A percentile compares a stretch with the other conserved stretches of the same genome.
These are phyloP conservation scores for Strigomonas culicis DNA, from an alignment of 208 protist genomes.

Conservation along the genomic window DNA sequence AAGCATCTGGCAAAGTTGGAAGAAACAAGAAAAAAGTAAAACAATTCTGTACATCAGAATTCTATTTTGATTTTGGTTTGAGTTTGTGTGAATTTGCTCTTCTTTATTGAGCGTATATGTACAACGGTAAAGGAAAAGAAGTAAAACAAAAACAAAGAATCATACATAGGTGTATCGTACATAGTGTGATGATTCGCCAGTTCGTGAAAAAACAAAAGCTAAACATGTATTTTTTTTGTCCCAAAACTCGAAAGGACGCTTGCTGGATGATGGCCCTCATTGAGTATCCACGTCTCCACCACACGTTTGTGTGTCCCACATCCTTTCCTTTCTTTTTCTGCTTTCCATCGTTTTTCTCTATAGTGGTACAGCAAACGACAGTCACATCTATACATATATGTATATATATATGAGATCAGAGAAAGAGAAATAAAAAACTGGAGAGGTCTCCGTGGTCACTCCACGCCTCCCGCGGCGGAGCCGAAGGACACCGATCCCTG, in stretches of 20 bases:
- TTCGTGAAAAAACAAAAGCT: conserved; percentile 7
- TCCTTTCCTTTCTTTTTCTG: conserved; percentile 10
- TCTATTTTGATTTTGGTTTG: too few species aligned
- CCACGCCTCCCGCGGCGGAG: too few species aligned
- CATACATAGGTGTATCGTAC: too few species aligned
- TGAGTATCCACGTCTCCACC: too few species aligned
- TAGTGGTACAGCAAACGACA: conserved; percentile 1
- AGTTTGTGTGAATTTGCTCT: too few species aligned
- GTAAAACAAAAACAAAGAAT: conserved; percentile 1
- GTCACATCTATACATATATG: neutral
- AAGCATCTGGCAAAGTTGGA: neutral
- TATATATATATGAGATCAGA: neutral
- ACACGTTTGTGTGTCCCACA: conserved; percentile 7
- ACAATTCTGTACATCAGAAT: too few species aligned
- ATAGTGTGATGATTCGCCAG: too few species aligned
- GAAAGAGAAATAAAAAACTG: conserved; percentile 7
- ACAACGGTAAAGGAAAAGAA: neutral
- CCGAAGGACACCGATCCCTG: too few species aligned
- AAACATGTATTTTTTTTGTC: too few species aligned
- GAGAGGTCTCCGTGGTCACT: conserved; percentile 3
- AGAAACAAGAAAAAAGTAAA: conserved; percentile 14
- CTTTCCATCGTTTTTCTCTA: neutral
- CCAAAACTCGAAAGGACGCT: too few species aligned
- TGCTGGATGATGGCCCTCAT: too few species aligned
- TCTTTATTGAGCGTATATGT: neutral